A percentile compares a stretch with the other conserved stretches of the same genome.
Conservation (phyloP, 768 basidiomycete genomes). For the Hypholoma fasciculare region DNA sequence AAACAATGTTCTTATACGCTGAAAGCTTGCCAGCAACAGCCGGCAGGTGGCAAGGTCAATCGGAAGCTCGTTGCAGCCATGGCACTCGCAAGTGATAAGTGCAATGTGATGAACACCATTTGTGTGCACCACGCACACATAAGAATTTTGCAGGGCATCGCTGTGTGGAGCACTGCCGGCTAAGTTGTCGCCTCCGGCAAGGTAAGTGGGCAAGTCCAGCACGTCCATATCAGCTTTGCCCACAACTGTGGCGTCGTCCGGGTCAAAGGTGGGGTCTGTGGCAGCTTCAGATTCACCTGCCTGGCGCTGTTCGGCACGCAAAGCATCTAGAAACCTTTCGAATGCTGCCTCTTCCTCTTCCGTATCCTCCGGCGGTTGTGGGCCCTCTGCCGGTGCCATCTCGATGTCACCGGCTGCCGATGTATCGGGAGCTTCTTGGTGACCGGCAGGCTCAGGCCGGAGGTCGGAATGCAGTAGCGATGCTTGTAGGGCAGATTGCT, state of each 20-base stretch:
- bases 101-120: conserved; percentile 17
- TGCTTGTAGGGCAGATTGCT: neutral
- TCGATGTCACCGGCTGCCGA: no score
- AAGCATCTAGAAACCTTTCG: no score
- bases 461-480: neutral
- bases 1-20: conserved; percentile 10
- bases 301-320: no score
- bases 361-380: no score
- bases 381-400: no score
- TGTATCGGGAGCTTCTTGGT: no score
- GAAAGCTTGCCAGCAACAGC: conserved; percentile 13
- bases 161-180: neutral
- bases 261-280: no score
- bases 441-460: no score
- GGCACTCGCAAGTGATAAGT: conserved; percentile 12
- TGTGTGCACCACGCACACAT: conserved; percentile 16
- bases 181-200: no score
- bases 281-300: no score
- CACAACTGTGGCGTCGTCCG: no score
- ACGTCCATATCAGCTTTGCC: neutral
- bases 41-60: conserved; percentile 5
- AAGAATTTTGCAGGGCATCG: conserved; percentile 1
- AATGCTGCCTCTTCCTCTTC: no score
- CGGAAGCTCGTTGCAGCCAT: neutral
- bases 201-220: neutral